These are phyloP conservation scores for Metschnikowia proteae DNA, from an alignment of 805 yeast genomes.

Conservation along the genomic window DNA sequence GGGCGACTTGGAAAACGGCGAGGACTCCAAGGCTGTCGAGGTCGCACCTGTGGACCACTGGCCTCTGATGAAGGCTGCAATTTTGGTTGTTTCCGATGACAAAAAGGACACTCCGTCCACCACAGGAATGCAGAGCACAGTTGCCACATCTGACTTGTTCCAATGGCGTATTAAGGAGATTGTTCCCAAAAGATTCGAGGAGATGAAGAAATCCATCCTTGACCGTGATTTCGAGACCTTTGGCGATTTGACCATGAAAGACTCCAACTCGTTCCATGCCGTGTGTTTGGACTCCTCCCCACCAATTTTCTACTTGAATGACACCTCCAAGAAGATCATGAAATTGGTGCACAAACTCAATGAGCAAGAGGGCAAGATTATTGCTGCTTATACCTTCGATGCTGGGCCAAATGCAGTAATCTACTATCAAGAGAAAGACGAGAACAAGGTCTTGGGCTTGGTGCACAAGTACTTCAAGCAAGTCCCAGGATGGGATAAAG, in stretches of 20 bases:
- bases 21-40: conserved; percentile 91
- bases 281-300: conserved; percentile 95
- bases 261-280: conserved; percentile 96
- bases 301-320: conserved; percentile 63
- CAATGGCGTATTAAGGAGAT: conserved; percentile 71
- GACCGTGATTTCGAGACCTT: conserved; percentile 73
- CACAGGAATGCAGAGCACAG: conserved; percentile 95
- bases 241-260: conserved; percentile 91
- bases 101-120: conserved; percentile 95
- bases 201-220: conserved; percentile 75
- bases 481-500: conserved; percentile 66
- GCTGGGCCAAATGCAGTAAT: conserved; percentile 99
- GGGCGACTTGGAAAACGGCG: conserved; percentile 76
- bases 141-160: conserved; percentile 82
- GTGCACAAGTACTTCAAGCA: conserved; percentile 56
- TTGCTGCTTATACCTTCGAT: conserved; percentile 96
- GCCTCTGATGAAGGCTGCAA: conserved; percentile 88
- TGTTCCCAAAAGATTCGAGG: conserved; percentile 80
- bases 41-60: conserved; percentile 82
- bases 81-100: conserved; percentile 86
- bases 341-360: conserved; percentile 60
- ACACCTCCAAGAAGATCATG: conserved; percentile 20
- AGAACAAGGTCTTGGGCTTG: conserved; percentile 66
- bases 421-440: conserved; percentile 78
- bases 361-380: conserved; percentile 54